A percentile compares a stretch with the other conserved stretches of the same genome.
Conservation (phyloP, 768 basidiomycete species). For the Fomitopsis pulvina region DNA sequence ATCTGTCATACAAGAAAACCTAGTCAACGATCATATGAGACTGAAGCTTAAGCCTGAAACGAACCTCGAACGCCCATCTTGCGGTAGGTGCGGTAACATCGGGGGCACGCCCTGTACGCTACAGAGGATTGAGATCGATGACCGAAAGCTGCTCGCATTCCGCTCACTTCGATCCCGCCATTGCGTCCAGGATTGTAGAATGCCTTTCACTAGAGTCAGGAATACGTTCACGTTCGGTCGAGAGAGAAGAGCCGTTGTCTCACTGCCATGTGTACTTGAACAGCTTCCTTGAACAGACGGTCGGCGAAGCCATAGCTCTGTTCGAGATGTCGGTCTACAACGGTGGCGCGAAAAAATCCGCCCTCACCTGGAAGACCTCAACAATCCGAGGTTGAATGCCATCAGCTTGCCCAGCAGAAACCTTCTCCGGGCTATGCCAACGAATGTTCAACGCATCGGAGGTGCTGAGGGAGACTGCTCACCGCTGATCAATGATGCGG, state of each 20-base stretch:
- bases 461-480: background rate
- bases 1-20: conserved; percentile 28
- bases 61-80: conserved; percentile 66
- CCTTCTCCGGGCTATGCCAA: conserved; percentile 26
- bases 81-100: conserved; percentile 61
- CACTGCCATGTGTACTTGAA: conserved; percentile 65
- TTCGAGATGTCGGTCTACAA: background rate
- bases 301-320: conserved; percentile 78
- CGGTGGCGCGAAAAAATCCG: background rate
- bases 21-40: background rate
- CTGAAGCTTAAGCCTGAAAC: background rate
- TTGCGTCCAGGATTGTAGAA: conserved; percentile 66
- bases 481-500: conserved; percentile 59
- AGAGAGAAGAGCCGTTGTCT: background rate
- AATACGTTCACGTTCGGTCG: background rate
- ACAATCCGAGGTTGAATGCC: conserved; percentile 50
- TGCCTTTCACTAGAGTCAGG: conserved; percentile 36
- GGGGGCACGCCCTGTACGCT: conserved; percentile 61
- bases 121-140: background rate
- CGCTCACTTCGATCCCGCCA: conserved; percentile 55
- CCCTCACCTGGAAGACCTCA: conserved; percentile 40
- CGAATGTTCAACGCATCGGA: background rate
- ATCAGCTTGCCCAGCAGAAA: conserved; percentile 46
- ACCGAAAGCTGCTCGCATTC: background rate
- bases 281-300: conserved; percentile 52